Base-by-base conservation (phyloP, 768 basidiomycete species). In the Boletus tylopilopsis region DNA sequence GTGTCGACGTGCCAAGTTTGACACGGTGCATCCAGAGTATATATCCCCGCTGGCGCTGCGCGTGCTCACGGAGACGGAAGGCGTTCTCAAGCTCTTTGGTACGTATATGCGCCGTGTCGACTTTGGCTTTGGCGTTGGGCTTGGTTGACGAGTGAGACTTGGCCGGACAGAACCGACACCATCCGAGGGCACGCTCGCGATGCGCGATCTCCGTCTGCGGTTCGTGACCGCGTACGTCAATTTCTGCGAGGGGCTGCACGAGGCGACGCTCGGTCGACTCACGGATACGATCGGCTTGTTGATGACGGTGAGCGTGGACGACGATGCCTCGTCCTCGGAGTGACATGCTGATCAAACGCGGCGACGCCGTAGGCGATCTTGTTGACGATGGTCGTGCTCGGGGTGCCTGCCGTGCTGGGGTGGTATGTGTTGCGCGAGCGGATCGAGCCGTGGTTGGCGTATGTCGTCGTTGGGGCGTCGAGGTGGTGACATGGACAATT, bases 81-180 rank as follows among this genome's bases (percentile, higher is more conserved):
- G 66, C 3, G 57, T 61, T 0, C 55, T 66, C 21, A 67, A 67
- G 21, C 49, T 66, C 2, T 66, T 59, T 21, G 64, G 64, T 66
- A 24, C 24, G n/a, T n/a, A n/a, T n/a, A n/a, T n/a, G n/a, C n/a
- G n/a, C n/a, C n/a, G n/a, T n/a, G n/a, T n/a, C n/a, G n/a, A n/a
- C n/a, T n/a, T n/a, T n/a, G n/a, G n/a, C n/a, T n/a, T n/a, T n/a
- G n/a, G n/a, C n/a, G n/a, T n/a, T n/a, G n/a, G n/a, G n/a, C n/a
- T n/a, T n/a, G n/a, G n/a, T n/a, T n/a, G n/a, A 16, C n/a, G 33
- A 15, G 12, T 30, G 4, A 6, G 4, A 13, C 13, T 2, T 34
- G 13, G 7, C 3, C 22, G 3, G 4, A 24, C 41, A 67, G 66
- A 67, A 47, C 67, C 67, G 23, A 61, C 59, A 0, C 66, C 66